phyloP scores from a whole-genome alignment of 306 rosid genomes.

The Parietaria judaica region DNA sequence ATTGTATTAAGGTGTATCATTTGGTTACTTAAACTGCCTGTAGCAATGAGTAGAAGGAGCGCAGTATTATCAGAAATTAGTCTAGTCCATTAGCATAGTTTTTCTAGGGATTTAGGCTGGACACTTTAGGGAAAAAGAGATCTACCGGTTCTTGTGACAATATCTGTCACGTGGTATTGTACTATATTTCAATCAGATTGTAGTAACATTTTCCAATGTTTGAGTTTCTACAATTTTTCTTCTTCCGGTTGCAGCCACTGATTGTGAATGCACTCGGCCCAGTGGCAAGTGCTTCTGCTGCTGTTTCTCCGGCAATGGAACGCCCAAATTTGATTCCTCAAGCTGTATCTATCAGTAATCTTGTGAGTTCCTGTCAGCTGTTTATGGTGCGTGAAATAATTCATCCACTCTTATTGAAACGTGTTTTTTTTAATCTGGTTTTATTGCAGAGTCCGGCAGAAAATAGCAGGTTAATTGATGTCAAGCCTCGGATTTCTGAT shows the following conservation, averaged over 20 bases:
- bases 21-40: no score
- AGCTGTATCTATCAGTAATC: slow-evolving; percentile 28
- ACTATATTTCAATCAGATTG: no score
- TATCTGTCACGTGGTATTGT: background rate
- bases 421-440: background rate
- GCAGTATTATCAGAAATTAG: no score
- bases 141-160: no score
- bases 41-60: no score
- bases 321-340: slow-evolving; percentile 33
- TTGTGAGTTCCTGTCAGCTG: slow-evolving; percentile 22
- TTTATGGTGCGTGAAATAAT: slow-evolving; percentile 1
- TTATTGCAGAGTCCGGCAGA: slow-evolving; percentile 29
- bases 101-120: no score
- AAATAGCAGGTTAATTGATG: slow-evolving; percentile 37
- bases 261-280: slow-evolving; percentile 35
- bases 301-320: slow-evolving; percentile 22
- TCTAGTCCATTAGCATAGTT: no score
- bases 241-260: slow-evolving; percentile 28
- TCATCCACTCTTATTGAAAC: background rate
- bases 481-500: slow-evolving; percentile 33
- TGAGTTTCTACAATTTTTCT: no score
- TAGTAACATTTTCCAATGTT: no score
- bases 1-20: no score
- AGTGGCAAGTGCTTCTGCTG: slow-evolving; percentile 21
- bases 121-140: no score